Base-by-base conservation (phyloP, 2,329 filamentous ascomycete genomes). In the Calonectria hongkongensis region DNA sequence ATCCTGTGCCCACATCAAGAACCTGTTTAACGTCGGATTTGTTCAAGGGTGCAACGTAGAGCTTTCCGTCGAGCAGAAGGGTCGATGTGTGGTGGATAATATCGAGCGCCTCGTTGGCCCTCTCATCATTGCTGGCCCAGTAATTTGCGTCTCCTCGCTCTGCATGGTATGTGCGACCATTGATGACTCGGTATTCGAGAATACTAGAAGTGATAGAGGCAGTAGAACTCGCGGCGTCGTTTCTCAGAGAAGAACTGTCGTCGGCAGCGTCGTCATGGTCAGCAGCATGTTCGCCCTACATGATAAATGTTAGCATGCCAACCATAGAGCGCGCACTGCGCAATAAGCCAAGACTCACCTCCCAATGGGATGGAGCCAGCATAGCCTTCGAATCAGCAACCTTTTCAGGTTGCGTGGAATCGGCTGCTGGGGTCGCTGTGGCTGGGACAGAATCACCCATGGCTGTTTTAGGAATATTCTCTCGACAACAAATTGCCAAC, bases 51-150 rank as follows among this genome's bases (percentile, higher is more conserved):
- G 58, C 41, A 25, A 16, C 39, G 15, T 30, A 63, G 15, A 63
- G 58, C 27, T 63, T 63, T n/a, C 58, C 58, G 13, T 63, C 58
- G 0, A 63, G 41, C 2, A 28, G 30, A 1, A 63, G 39, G 3
- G 58, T 63, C 2, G 58, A 63, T 25, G 58, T 63, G 15, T 63
- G 58, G 58, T 63, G 58, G 16, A 63, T 63, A 5, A 63, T 63
- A 18, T 63, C 58, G 6, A 63, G 39, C 7, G 58, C 39, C 27
- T 63, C 58, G 58, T 63, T 63, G 16, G 58, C 58, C 41, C 28
- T 63, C 3, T 16, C 58, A 10, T 63, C 58, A 13, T 63, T 63
- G 16, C 39, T 28, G 8, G 58, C 58, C 58, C 58, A 63, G 21
- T 63, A 63, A 4, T 47, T 41, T 10, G 27, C 41, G 30, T 47